These are phyloP conservation scores for Fomitopsis serialis DNA, from an alignment of 768 basidiomycete genomes.

Conservation along the genomic window DNA sequence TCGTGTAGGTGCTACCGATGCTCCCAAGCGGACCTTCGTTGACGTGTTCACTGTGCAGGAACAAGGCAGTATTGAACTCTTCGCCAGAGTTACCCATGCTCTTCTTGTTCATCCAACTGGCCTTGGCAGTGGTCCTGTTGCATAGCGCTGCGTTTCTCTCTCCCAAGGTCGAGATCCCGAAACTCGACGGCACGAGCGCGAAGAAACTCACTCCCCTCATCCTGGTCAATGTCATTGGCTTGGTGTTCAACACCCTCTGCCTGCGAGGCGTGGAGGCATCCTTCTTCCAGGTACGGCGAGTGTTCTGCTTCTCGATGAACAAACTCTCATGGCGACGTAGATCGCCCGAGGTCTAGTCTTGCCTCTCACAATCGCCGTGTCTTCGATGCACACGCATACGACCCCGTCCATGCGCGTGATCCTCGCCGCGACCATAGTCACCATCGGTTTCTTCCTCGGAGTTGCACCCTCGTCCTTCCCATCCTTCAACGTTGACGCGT, in stretches of 20 bases:
- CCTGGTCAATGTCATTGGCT: slow-evolving; percentile 63
- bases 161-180: slow-evolving; percentile 52
- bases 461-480: slow-evolving; percentile 47
- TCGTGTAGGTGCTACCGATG: slow-evolving; percentile 30
- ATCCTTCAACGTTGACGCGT: slow-evolving; percentile 14
- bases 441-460: slow-evolving; percentile 73
- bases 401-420: slow-evolving; percentile 52
- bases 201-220: slow-evolving; percentile 61
- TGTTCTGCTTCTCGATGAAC: neutral
- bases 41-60: slow-evolving; percentile 34
- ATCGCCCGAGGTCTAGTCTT: slow-evolving; percentile 83
- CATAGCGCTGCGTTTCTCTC: slow-evolving; percentile 46
- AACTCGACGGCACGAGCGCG: slow-evolving; percentile 42
- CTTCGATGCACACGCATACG: slow-evolving; percentile 51
- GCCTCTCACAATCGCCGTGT: slow-evolving; percentile 75
- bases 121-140: slow-evolving; percentile 62
- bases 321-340: slow-evolving; percentile 30
- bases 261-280: slow-evolving; percentile 74
- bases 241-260: slow-evolving; percentile 78
- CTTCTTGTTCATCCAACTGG: slow-evolving; percentile 64
- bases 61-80: slow-evolving; percentile 69
- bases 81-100: slow-evolving; percentile 62
- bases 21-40: neutral
- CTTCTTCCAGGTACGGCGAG: slow-evolving; percentile 63
- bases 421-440: slow-evolving; percentile 56